Evolutionary conservation across 148 eudicot genomes (phyloP).

Genomic region (Rhododendron griersonianum): DNA sequence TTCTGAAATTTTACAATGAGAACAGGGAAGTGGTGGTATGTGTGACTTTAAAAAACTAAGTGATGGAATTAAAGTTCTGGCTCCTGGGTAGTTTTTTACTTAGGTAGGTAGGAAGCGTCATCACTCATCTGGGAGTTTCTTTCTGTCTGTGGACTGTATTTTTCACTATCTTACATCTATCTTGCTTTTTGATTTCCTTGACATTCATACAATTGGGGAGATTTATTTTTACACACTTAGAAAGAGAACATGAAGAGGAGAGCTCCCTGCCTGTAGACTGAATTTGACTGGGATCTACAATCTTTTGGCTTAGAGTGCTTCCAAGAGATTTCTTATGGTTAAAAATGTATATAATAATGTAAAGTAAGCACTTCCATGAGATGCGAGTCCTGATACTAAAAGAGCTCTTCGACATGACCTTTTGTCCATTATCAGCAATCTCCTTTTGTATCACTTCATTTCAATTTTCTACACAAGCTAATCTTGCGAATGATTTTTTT

Average conservation of each 20-base stretch:
- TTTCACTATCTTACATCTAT: background rate
- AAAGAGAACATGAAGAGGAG: background rate
- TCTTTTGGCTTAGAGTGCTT: background rate
- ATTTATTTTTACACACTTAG: background rate
- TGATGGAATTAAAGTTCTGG: background rate
- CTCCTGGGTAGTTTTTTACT: background rate
- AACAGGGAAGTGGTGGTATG: background rate
- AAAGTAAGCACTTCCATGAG: background rate
- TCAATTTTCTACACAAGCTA: background rate
- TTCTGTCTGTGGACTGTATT: background rate
- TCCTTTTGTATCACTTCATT: background rate
- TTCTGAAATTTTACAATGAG: background rate
- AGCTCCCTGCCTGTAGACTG: too few species aligned
- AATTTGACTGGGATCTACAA: background rate
- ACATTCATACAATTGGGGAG: background rate
- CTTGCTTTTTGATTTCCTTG: background rate
- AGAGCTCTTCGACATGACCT: background rate
- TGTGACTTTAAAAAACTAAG: background rate
- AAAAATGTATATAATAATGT: background rate
- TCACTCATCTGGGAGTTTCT: background rate
- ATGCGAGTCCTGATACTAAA: background rate
- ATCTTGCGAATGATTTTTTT: background rate
- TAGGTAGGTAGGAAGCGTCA: background rate
- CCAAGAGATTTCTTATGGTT: background rate
- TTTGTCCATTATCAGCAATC: background rate